Base-by-base conservation (phyloP, 2,329 filamentous ascomycete species). In the Scedosporium minutisporum region DNA sequence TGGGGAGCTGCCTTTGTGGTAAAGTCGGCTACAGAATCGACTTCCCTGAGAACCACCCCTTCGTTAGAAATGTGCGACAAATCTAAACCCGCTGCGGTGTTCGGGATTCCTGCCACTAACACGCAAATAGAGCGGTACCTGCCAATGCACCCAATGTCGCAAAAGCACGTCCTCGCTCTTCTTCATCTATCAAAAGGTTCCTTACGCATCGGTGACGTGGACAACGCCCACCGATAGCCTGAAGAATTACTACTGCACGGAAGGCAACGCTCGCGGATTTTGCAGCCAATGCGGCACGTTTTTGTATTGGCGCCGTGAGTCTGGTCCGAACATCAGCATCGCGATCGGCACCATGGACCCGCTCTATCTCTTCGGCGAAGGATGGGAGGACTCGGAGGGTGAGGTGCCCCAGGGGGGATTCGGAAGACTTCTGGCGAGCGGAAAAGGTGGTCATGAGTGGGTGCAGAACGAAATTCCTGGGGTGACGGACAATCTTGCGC, bases 121-220 rank as follows among this genome's bases (percentile, higher is more conserved):
- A 65, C 62, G 61, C 65, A 7, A 65, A 23, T 21, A 53, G 48
- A 53, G 48, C 18, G 48, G 18, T 10, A 81, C 77, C 5, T 85
- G 81, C 68, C 80, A 84, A 67, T 84, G 82, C 72, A 79, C 78
- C 6, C 81, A 83, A 68, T 83, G 81, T 70, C 80, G 82, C 67
- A 80, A 80, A 63, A 75, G 78, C 64, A 79, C 79, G 5, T 81
- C 80, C 60, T 69, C 76, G 3, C 74, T 84, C 61, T 70, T 82
- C 66, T 73, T 76, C 65, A 70, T 73, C 63, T 70, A 74, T 58
- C 76, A 82, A 66, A 68, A 63, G 4, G 67, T 81, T 0, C 74
- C 74, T 4, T 55, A 67, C 62, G 68, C 65, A 2, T 69, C 72
- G 46, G 68, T 82, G 18, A 67, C 64, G 2, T 80, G 73, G 68